A percentile compares a stretch with the other conserved stretches of the same genome.
These are phyloP conservation scores for Ophiobolus disseminans DNA, from an alignment of 2,329 filamentous ascomycete species.

Conservation along the genomic window DNA sequence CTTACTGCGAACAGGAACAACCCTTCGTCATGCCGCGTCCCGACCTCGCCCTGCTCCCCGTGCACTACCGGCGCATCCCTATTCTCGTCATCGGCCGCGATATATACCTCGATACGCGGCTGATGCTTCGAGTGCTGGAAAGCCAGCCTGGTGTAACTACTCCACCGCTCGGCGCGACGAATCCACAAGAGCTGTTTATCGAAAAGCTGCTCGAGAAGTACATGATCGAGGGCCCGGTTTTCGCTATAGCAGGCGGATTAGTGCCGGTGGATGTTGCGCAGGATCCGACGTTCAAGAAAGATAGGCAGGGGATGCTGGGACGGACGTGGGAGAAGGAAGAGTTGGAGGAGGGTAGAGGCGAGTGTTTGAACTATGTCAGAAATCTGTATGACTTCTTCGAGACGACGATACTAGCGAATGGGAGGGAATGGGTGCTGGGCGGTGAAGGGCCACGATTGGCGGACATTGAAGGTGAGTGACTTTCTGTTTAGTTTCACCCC, in stretches of 20 bases:
- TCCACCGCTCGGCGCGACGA: constrained; percentile 16
- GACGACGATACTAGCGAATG: constrained; percentile 66
- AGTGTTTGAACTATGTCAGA: constrained; percentile 62
- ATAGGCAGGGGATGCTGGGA: constrained; percentile 59
- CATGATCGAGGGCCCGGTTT: constrained; percentile 64
- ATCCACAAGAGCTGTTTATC: constrained; percentile 56
- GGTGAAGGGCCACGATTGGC: constrained; percentile 61
- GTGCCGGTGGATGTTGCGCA: constrained; percentile 63
- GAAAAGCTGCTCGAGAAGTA: constrained; percentile 64
- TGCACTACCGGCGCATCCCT: constrained; percentile 74
- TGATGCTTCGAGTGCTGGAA: constrained; percentile 72
- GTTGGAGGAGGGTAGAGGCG: constrained; percentile 55
- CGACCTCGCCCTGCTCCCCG: constrained; percentile 66
- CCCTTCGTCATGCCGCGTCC: constrained; percentile 70
- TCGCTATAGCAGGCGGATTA: constrained; percentile 58
- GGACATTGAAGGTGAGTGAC: constrained; percentile 66
- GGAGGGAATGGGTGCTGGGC: constrained; percentile 67
- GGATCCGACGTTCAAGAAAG: constrained; percentile 65
- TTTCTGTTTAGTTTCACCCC: no score
- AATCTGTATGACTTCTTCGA: constrained; percentile 65
- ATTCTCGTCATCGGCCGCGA: constrained; percentile 70
- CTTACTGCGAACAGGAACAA: constrained; percentile 52
- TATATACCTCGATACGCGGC: constrained; percentile 72
- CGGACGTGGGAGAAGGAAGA: constrained; percentile 49
- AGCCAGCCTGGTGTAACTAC: constrained; percentile 40